Percentiles rank a stretch among this genome's conserved stretches.
Evolutionary conservation across 2,329 filamentous ascomycete genomes (phyloP).

Genomic region (Drechslera avenae): DNA sequence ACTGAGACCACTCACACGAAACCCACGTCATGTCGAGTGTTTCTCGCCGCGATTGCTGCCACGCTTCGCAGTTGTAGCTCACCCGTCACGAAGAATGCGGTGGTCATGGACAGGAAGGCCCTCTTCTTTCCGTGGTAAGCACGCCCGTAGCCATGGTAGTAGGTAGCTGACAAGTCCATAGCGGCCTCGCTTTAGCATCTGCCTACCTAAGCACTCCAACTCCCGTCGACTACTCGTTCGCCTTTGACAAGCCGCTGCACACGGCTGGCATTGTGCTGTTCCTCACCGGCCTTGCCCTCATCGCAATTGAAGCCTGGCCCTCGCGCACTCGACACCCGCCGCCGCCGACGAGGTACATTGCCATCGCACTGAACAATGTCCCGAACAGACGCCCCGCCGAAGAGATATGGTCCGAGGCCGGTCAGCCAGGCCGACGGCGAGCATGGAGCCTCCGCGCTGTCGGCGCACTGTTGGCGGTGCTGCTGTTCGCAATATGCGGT

Average conservation of each 20-base stretch:
- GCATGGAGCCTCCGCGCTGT: slow-evolving; percentile 28
- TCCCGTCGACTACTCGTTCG: slow-evolving; percentile 41
- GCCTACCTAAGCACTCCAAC: slow-evolving; percentile 39
- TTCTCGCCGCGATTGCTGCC: slow-evolving; percentile 27
- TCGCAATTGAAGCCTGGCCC: slow-evolving; percentile 34
- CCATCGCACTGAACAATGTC: slow-evolving; percentile 38
- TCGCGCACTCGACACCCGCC: slow-evolving; percentile 23
- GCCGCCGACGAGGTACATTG: slow-evolving; percentile 31
- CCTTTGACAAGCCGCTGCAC: slow-evolving; percentile 46
- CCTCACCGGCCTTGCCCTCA: slow-evolving; percentile 39
- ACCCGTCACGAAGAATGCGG: slow-evolving; percentile 34
- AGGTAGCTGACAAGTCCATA: slow-evolving; percentile 27
- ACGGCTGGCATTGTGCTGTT: slow-evolving; percentile 39
- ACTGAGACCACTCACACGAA: slow-evolving; percentile 1
- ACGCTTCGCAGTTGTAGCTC: slow-evolving; percentile 28
- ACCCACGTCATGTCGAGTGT: slow-evolving; percentile 26
- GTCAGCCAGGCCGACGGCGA: slow-evolving; percentile 18
- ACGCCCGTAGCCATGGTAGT: background rate
- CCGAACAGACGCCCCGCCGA: slow-evolving; percentile 29
- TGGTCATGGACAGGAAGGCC: slow-evolving; percentile 44
- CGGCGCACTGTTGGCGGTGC: slow-evolving; percentile 31
- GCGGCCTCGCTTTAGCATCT: slow-evolving; percentile 44
- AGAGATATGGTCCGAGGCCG: slow-evolving; percentile 35
- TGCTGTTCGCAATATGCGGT: slow-evolving; percentile 38
- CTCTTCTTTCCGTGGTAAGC: slow-evolving; percentile 44